Base-by-base conservation (phyloP, 139 green algal species). In the Volvox reticuliferus region DNA sequence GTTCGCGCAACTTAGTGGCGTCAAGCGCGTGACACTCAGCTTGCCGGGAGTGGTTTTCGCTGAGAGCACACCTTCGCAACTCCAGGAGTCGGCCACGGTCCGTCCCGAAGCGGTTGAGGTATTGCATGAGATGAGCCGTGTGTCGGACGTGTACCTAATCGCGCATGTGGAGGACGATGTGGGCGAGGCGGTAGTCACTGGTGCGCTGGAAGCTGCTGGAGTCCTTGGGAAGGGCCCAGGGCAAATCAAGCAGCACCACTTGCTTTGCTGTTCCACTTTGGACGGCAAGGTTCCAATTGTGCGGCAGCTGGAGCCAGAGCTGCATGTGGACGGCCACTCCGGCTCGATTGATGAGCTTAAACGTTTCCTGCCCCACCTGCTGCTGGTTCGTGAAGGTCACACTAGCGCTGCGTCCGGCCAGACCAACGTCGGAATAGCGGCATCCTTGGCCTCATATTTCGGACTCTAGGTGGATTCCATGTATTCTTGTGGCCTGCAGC, bases 241-340 rank as follows among this genome's bases (percentile, higher is more conserved):
- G 19, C 89, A 95, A 88, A 33, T 96, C 22, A 65, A 36, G 44
- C 90, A 93, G 2, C 95, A 97, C 67, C 79, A 93, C 55, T 33
- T 97, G 88, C 88, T 99, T 69, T 98, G 98, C 90, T 98, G 97
- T 92, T 93, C 89, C 50, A 98, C 95, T 17, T 61, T 95, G 62
- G 93, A 95, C 0, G 97, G 97, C 88, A 98, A 98, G 92, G 92
- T 96, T 21, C 96, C 96, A 20, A 93, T 98, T 12, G 97, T 98
- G 68, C 82, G 97, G 24, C 97, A 98, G 91, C 87, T 99, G 30
- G 97, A 98, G 90, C 96, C 97, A 17, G 93, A 97, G 5, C 89
- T 99, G 79, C 97, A 99, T 86, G 88, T 98, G 21, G 97, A 98
- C 81, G 95, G 88, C 0, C 71, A 95, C 36, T 33, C 75, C 0